These are phyloP conservation scores for Kregervanrija fluxuum DNA, from an alignment of 805 yeast genomes.

Conservation along the genomic window DNA sequence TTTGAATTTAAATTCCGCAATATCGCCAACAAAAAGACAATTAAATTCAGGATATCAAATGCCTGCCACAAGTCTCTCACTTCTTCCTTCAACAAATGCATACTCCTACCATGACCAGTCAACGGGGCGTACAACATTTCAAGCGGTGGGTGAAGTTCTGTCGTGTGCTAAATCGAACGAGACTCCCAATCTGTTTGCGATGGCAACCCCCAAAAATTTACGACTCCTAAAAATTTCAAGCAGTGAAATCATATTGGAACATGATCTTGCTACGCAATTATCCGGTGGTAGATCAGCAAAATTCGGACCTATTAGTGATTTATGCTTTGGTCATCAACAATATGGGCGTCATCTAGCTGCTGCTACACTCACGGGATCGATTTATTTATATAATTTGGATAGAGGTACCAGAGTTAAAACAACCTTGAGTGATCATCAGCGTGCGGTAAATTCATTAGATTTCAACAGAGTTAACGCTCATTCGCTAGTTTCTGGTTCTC, in stretches of 20 bases:
- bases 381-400: conserved; percentile 27
- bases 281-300: conserved; percentile 26
- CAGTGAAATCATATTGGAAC: conserved; percentile 24
- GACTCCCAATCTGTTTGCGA: conserved; percentile 29
- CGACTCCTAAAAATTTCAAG: conserved; percentile 32
- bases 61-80: conserved; percentile 18
- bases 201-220: conserved; percentile 36
- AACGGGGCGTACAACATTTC: conserved; percentile 22
- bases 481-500: conserved; percentile 56
- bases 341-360: conserved; percentile 35
- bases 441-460: conserved; percentile 40
- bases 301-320: conserved; percentile 36
- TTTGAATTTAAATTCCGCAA: conserved; percentile 4
- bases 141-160: conserved; percentile 28
- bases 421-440: conserved; percentile 33
- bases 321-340: conserved; percentile 35
- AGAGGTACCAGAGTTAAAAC: conserved; percentile 23
- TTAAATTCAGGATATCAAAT: conserved; percentile 9
- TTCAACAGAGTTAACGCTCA: conserved; percentile 34
- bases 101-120: conserved; percentile 18
- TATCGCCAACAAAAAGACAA: conserved; percentile 8
- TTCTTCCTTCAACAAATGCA: conserved; percentile 15
- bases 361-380: conserved; percentile 42
- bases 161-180: conserved; percentile 28
- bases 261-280: conserved; percentile 27